These are phyloP conservation scores for Teratosphaeria pseudoeucalypti DNA, from an alignment of 2,329 filamentous ascomycete genomes.

Conservation along the genomic window DNA sequence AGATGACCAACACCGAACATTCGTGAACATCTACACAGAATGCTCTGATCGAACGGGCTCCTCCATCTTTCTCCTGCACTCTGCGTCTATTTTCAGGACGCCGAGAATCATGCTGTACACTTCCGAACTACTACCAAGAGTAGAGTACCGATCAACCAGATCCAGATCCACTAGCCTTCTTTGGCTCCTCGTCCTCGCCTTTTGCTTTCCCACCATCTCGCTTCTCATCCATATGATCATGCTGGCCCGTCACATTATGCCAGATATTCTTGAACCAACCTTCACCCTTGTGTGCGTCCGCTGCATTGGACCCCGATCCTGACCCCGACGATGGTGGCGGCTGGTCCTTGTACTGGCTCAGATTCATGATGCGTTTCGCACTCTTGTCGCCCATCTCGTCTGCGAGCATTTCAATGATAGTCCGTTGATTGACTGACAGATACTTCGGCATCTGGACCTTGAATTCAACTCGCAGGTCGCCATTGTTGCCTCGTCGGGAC, in stretches of 20 bases:
- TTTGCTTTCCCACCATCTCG: slow-evolving; percentile 10
- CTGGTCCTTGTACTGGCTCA: slow-evolving; percentile 30
- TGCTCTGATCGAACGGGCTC: neutral
- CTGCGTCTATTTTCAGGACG: neutral
- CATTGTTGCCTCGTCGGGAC: slow-evolving; percentile 51
- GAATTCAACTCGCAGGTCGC: slow-evolving; percentile 89
- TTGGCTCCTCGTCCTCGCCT: slow-evolving; percentile 18
- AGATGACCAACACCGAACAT: neutral
- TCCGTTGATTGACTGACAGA: slow-evolving; percentile 79
- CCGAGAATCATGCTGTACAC: neutral
- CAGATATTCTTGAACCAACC: slow-evolving; percentile 88
- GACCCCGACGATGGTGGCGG: neutral
- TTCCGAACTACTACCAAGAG: neutral
- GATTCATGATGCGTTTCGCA: slow-evolving; percentile 85
- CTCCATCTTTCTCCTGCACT: neutral
- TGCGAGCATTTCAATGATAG: slow-evolving; percentile 87
- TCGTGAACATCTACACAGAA: neutral
- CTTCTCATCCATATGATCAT: slow-evolving; percentile 20
- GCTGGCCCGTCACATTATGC: slow-evolving; percentile 80
- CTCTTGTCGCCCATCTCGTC: slow-evolving; percentile 92
- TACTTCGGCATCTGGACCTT: slow-evolving; percentile 94
- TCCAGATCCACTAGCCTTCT: slow-evolving; percentile 28
- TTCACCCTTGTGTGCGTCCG: slow-evolving; percentile 60
- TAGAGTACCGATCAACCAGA: slow-evolving; percentile 4
- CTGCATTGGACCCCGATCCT: slow-evolving; percentile 1